These are phyloP conservation scores for Monilinia laxa DNA, from an alignment of 2,329 filamentous ascomycete genomes.

Conservation along the genomic window DNA sequence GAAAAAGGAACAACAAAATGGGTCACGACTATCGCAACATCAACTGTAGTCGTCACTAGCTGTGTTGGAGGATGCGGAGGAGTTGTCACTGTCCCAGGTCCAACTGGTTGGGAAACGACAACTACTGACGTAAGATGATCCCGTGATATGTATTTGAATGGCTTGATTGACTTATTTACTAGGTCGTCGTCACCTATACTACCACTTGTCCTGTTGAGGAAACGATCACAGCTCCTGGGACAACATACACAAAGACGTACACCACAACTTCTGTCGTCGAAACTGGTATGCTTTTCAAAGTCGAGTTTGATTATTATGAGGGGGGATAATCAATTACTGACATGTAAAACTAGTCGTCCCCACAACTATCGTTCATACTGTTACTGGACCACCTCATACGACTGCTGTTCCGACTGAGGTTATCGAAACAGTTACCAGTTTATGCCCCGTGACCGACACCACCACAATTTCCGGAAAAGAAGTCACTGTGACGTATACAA, in stretches of 20 bases:
- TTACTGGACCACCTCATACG: slow-evolving; percentile 3
- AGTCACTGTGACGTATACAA: slow-evolving; percentile 15
- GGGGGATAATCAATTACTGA: slow-evolving; percentile 1
- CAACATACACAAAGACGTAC: slow-evolving; percentile 45
- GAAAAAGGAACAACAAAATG: slow-evolving; percentile 10
- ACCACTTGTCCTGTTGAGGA: slow-evolving; percentile 9
- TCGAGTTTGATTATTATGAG: not conserved
- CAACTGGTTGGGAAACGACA: slow-evolving; percentile 19
- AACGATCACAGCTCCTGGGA: slow-evolving; percentile 34
- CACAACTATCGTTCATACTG: slow-evolving; percentile 25
- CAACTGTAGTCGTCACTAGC: slow-evolving; percentile 13
- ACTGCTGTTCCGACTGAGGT: slow-evolving; percentile 6
- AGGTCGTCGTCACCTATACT: slow-evolving; percentile 24
- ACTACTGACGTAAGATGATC: slow-evolving; percentile 20
- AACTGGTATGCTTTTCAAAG: slow-evolving; percentile 29
- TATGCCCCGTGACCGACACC: slow-evolving; percentile 41
- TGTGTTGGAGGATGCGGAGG: slow-evolving; percentile 20
- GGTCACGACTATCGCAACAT: slow-evolving; percentile 15
- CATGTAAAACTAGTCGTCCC: slow-evolving; percentile 24
- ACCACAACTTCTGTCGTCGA: slow-evolving; percentile 46
- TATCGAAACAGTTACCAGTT: slow-evolving; percentile 13
- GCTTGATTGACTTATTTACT: slow-evolving; percentile 1
- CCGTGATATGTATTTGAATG: not conserved
- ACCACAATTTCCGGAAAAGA: slow-evolving; percentile 22
- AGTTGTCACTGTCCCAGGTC: slow-evolving; percentile 22